Evolutionary conservation across 2,329 filamentous ascomycete species (phyloP).

Genomic region (Aspergillus alliaceus): DNA sequence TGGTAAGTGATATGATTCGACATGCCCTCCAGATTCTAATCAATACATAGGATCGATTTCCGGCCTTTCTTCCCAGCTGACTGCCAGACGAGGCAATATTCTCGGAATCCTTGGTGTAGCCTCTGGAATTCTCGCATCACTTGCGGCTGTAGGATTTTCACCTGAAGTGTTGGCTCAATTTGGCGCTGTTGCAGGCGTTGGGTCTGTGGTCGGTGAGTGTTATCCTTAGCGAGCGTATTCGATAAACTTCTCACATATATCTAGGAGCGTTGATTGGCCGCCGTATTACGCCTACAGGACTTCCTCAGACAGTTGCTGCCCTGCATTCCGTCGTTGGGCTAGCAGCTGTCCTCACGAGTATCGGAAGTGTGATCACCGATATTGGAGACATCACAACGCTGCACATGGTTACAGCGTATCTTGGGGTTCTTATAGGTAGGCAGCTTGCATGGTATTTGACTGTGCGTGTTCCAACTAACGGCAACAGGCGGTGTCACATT

Average conservation of each 20-base stretch:
- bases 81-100: constrained; percentile 80
- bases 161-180: constrained; percentile 79
- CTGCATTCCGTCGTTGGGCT: constrained; percentile 88
- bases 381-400: constrained; percentile 70
- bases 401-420: constrained; percentile 81
- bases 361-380: constrained; percentile 79
- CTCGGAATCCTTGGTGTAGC: constrained; percentile 83
- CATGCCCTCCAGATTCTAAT: not conserved
- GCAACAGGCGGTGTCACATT: constrained; percentile 76
- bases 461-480: constrained; percentile 1
- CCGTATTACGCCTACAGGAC: constrained; percentile 81
- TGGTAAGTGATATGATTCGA: constrained; percentile 37
- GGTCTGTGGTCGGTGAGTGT: constrained; percentile 59
- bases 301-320: constrained; percentile 86
- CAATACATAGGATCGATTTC: constrained; percentile 62
- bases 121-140: constrained; percentile 77
- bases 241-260: constrained; percentile 1
- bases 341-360: constrained; percentile 83
- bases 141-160: constrained; percentile 78
- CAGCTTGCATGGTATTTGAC: constrained; percentile 23
- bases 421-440: constrained; percentile 74
- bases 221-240: not conserved
- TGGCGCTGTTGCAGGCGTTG: constrained; percentile 70
- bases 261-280: constrained; percentile 73
- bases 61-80: constrained; percentile 76